Percentiles rank a stretch among this genome's conserved stretches.
Conservation (phyloP, 129 eudicot species). For the Arctium minus region DNA sequence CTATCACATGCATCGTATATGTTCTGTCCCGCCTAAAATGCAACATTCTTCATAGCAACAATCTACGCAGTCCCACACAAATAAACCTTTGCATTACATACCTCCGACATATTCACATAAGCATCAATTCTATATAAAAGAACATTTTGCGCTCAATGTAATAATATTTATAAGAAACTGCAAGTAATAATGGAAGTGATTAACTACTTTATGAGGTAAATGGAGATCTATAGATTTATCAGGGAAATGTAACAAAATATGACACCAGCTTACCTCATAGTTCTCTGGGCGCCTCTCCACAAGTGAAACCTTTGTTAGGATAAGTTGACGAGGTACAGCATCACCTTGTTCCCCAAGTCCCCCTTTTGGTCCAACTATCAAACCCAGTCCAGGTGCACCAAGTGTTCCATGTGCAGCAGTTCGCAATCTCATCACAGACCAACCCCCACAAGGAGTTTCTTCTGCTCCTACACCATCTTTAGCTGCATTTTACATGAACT, state of each 20-base stretch:
- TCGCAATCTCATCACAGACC: constrained; percentile 91
- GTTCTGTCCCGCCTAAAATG: background rate
- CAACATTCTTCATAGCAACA: background rate
- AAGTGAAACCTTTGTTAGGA: constrained; percentile 80
- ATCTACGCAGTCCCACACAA: background rate
- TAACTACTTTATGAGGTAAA: background rate
- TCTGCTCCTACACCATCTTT: constrained; percentile 97
- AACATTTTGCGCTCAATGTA: background rate
- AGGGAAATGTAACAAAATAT: background rate
- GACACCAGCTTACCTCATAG: constrained; percentile 67
- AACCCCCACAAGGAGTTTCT: constrained; percentile 90
- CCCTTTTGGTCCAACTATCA: constrained; percentile 87
- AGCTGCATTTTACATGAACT: constrained; percentile 47
- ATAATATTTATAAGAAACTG: background rate
- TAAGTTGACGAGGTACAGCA: constrained; percentile 93
- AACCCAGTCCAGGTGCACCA: constrained; percentile 58
- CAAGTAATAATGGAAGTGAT: background rate
- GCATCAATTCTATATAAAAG: background rate
- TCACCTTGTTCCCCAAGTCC: constrained; percentile 97
- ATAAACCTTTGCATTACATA: background rate
- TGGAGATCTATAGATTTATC: background rate
- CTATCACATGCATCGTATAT: background rate
- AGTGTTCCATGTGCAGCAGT: constrained; percentile 92
- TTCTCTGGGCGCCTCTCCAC: constrained; percentile 92
- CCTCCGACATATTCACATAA: background rate